These are phyloP conservation scores for Aspergillus carlsbadensis DNA, from an alignment of 495 filamentous ascomycete species.

Conservation along the genomic window DNA sequence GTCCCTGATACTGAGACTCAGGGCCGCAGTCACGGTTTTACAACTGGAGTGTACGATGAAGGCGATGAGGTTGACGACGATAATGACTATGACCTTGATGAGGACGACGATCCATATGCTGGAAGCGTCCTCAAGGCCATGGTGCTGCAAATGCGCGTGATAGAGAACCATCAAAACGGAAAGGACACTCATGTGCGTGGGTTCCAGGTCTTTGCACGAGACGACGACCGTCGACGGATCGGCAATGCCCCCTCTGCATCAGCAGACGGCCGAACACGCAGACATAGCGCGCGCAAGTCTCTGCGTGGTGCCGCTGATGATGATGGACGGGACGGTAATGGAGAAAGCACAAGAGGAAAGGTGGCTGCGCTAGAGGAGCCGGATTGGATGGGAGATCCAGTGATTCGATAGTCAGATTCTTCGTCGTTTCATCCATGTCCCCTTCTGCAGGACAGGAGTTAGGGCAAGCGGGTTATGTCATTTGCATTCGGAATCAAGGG, in stretches of 20 bases:
- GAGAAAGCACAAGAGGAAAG: slow-evolving; percentile 26
- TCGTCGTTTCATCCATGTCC: background rate
- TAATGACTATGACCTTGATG: slow-evolving; percentile 25
- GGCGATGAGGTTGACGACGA: slow-evolving; percentile 32
- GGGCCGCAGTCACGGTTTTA: background rate
- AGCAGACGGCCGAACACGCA: slow-evolving; percentile 31
- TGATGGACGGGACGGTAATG: slow-evolving; percentile 19
- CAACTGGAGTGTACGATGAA: background rate
- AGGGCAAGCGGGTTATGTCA: background rate
- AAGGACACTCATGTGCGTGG: slow-evolving; percentile 97
- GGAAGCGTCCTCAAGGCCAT: slow-evolving; percentile 77
- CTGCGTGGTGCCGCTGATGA: slow-evolving; percentile 25
- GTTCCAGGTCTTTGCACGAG: slow-evolving; percentile 83
- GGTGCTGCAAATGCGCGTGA: slow-evolving; percentile 80
- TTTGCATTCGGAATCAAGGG: slow-evolving; percentile 7
- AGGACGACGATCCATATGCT: slow-evolving; percentile 41
- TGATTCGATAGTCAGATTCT: slow-evolving; percentile 41
- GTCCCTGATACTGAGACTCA: background rate
- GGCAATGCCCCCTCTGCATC: slow-evolving; percentile 40
- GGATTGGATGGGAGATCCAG: slow-evolving; percentile 61
- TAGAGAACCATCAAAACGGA: slow-evolving; percentile 98
- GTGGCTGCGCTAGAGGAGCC: slow-evolving; percentile 46
- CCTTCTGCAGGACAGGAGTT: slow-evolving; percentile 4
- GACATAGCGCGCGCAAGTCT: slow-evolving; percentile 31
- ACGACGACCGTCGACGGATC: slow-evolving; percentile 46